Evolutionary conservation across 1,284 basidiomycete species (phyloP), one percentile per base, ranked within the genome.

Genomic region (Cerioporus squamosus): DNA sequence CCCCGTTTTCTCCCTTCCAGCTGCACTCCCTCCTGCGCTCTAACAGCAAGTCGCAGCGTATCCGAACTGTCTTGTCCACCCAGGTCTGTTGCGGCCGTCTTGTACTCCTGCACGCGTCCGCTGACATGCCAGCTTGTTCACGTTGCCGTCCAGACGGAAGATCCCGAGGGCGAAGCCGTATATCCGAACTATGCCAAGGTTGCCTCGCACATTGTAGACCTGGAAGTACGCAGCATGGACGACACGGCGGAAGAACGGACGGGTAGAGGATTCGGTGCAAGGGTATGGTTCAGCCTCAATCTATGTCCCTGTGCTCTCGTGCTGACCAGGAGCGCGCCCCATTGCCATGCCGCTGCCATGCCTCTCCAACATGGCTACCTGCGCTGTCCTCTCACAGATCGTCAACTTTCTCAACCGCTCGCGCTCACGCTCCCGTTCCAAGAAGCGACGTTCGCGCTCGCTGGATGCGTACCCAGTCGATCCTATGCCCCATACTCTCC

Each of bases 341-440:
- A 49, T 49, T 24, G 20, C 36, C 47, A 26, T 49, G 23, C 9
- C 50, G 47, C 59, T 48, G 49, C 57, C 63, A 60, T 59, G 65
- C 65, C 38, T 26, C 40, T 50, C 20, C 56, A 62, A 64, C 61
- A 62, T 61, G 59, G 49, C 57, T 49, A 45, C 44, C 43, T 49
- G 45, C 62, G 51, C 48, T 53, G 26, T 42, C 47, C 36, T 45
- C 38, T 36, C 24, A 44, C 57, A 76, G 74, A 71, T 76, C 52
- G 74, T 69, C 52, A 68, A 71, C 46, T 74, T 75, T 59, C 64
- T 75, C 44, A 72, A 63, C 53, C 71, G 71, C 43, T 76, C 74
- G 39, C 70, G 67, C 49, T 74, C 74, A 6, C 73, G 72, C 42
- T 75, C 74, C 5, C 65, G 67, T 42, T 68, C 70, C 5, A 73